phyloP scores from a whole-genome alignment of 331 rosid genomes.

The Cucumis variabilis region DNA sequence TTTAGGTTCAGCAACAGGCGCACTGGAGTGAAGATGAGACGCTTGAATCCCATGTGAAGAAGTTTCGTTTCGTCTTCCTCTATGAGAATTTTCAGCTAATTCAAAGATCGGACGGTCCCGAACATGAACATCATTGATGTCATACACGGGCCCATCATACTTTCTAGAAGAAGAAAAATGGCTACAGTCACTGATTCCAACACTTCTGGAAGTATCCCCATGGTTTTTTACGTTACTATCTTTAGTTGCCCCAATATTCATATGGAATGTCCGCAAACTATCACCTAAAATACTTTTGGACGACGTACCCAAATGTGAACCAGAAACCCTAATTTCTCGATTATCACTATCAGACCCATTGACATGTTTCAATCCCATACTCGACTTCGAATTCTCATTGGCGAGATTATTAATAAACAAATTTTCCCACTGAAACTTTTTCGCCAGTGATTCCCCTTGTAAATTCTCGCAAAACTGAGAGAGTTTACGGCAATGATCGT shows the following conservation, averaged over 20 bases:
- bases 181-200: not conserved
- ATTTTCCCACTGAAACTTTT: conserved; percentile 47
- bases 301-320: conserved; percentile 28
- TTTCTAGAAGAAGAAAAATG: conserved; percentile 14
- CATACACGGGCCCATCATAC: not conserved
- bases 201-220: not conserved
- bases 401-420: conserved; percentile 28
- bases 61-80: not conserved
- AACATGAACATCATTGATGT: not conserved
- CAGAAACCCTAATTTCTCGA: conserved; percentile 10
- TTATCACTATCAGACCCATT: not conserved
- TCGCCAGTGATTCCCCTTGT: conserved; percentile 14
- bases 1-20: not conserved
- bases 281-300: not conserved
- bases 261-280: not conserved
- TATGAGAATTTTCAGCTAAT: not conserved
- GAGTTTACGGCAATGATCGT: conserved; percentile 5
- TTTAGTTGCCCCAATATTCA: not conserved
- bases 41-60: not conserved
- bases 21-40: not conserved
- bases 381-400: conserved; percentile 27
- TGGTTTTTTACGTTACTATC: not conserved
- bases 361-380: not conserved
- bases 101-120: not conserved
- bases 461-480: conserved; percentile 6